Percentiles rank a stretch among this genome's conserved stretches.
Conservation (phyloP, 106 monocot species). For the Acorus gramineus region DNA sequence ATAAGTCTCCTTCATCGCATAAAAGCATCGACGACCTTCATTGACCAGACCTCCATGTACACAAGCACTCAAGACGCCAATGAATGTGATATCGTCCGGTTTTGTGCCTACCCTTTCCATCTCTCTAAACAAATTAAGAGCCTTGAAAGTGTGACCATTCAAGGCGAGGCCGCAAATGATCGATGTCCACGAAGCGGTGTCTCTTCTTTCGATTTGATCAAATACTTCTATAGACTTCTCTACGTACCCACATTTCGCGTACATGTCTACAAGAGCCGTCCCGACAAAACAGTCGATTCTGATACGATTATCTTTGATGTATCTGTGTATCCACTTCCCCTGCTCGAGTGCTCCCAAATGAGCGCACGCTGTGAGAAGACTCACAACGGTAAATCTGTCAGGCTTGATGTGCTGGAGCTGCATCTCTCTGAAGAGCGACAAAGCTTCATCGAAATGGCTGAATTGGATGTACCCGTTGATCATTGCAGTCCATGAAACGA, state of each 20-base stretch:
- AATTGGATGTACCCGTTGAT: slow-evolving; percentile 30
- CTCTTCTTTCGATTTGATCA: slow-evolving; percentile 12
- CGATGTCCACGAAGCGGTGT: slow-evolving; percentile 32
- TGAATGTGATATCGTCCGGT: slow-evolving; percentile 58
- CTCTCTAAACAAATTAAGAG: slow-evolving; percentile 39
- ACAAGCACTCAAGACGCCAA: slow-evolving; percentile 56
- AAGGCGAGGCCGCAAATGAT: slow-evolving; percentile 41
- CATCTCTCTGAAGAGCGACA: slow-evolving; percentile 33
- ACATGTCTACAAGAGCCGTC: slow-evolving; percentile 42
- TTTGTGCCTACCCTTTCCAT: slow-evolving; percentile 16
- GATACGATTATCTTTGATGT: slow-evolving; percentile 22
- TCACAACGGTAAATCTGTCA: slow-evolving; percentile 35
- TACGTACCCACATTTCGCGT: slow-evolving; percentile 39
- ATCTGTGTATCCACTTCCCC: slow-evolving; percentile 36
- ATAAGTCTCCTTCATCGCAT: slow-evolving; percentile 27
- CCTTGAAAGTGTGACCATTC: slow-evolving; percentile 23
- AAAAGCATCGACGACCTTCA: slow-evolving; percentile 33
- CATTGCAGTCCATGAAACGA: slow-evolving; percentile 34
- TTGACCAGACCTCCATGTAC: slow-evolving; percentile 52
- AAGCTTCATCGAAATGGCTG: slow-evolving; percentile 21
- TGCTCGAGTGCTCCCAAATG: slow-evolving; percentile 38
- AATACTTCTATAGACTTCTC: slow-evolving; percentile 38
- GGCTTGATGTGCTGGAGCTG: slow-evolving; percentile 21
- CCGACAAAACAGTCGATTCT: slow-evolving; percentile 28
- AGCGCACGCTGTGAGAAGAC: slow-evolving; percentile 44